A percentile compares a stretch with the other conserved stretches of the same genome.
These are phyloP conservation scores for Triticum monococcum DNA, from an alignment of 176 grass and related monocot genomes.

Conservation along the genomic window DNA sequence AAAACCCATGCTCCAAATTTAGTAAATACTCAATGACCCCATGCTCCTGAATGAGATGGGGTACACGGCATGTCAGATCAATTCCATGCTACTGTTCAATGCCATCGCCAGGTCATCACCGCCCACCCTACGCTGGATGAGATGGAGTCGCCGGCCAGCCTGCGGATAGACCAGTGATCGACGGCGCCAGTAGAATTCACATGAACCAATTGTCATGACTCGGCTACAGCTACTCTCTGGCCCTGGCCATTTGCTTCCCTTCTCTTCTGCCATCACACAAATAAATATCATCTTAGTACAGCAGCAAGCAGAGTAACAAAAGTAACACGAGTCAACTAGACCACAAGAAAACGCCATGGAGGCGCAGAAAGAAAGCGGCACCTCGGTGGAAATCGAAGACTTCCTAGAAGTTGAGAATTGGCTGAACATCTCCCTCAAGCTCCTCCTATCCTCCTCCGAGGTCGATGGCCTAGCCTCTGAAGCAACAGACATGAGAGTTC, in stretches of 20 bases:
- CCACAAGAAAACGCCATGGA: not conserved
- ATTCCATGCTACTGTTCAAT: not conserved
- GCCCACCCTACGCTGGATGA: not conserved
- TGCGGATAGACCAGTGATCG: not conserved
- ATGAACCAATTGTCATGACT: not conserved
- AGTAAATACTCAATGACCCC: not conserved
- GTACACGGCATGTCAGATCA: not conserved
- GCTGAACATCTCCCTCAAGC: constrained; percentile 46
- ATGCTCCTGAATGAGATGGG: not conserved
- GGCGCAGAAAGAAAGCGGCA: not conserved
- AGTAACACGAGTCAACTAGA: not conserved
- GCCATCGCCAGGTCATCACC: not conserved
- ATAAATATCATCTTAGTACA: constrained; percentile 11
- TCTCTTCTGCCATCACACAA: not conserved
- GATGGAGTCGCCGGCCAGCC: not conserved
- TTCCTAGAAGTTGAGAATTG: constrained; percentile 69
- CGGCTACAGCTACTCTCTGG: constrained; percentile 4
- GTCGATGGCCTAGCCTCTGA: constrained; percentile 71
- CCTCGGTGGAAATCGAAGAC: constrained; percentile 70
- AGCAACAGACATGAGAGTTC: constrained; percentile 70
- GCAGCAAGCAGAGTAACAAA: not conserved
- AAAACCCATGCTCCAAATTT: not conserved
- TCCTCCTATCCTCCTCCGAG: constrained; percentile 60
- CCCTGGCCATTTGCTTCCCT: not conserved
- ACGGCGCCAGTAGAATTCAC: not conserved